Percentiles rank a stretch among this genome's conserved stretches.
Evolutionary conservation across 345 rosid species (phyloP).

Genomic region (Trapa bicornis): DNA sequence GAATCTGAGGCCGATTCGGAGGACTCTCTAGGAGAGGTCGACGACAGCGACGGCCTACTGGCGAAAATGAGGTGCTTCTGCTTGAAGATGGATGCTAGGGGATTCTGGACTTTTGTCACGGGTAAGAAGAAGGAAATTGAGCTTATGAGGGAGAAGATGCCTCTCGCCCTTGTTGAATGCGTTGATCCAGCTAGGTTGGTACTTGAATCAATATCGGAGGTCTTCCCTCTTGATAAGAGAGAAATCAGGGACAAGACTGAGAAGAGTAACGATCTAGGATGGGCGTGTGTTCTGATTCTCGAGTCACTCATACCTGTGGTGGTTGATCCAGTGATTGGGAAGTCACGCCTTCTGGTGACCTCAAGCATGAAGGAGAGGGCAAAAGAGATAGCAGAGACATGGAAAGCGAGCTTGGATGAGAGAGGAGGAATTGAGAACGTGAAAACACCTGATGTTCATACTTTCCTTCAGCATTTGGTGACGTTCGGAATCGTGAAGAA

Average conservation of each 20-base stretch:
- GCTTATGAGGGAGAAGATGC: slow-evolving; percentile 46
- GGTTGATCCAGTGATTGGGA: slow-evolving; percentile 87
- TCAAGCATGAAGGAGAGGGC: slow-evolving; percentile 64
- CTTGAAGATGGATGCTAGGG: slow-evolving; percentile 57
- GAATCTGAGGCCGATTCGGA: slow-evolving; percentile 16
- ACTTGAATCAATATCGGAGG: slow-evolving; percentile 78
- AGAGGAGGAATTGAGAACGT: slow-evolving; percentile 88
- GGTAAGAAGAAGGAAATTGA: slow-evolving; percentile 73
- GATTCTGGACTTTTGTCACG: slow-evolving; percentile 67
- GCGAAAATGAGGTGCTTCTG: slow-evolving; percentile 37
- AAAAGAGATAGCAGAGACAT: slow-evolving; percentile 67
- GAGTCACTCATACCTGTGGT: slow-evolving; percentile 83
- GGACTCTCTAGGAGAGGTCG: slow-evolving; percentile 61
- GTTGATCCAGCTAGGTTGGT: slow-evolving; percentile 86
- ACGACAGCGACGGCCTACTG: slow-evolving; percentile 59
- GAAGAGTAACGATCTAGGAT: slow-evolving; percentile 59
- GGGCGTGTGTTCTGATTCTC: slow-evolving; percentile 88
- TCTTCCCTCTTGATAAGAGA: slow-evolving; percentile 77
- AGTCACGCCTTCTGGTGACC: slow-evolving; percentile 61
- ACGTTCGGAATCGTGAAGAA: slow-evolving; percentile 81
- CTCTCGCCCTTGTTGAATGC: slow-evolving; percentile 57
- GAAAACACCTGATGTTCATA: slow-evolving; percentile 92
- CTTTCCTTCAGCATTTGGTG: slow-evolving; percentile 90
- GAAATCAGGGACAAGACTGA: slow-evolving; percentile 32
- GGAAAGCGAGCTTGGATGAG: slow-evolving; percentile 88